These are phyloP conservation scores for Cyphellophora attinorum DNA, from an alignment of 2,329 filamentous ascomycete genomes.

Conservation along the genomic window DNA sequence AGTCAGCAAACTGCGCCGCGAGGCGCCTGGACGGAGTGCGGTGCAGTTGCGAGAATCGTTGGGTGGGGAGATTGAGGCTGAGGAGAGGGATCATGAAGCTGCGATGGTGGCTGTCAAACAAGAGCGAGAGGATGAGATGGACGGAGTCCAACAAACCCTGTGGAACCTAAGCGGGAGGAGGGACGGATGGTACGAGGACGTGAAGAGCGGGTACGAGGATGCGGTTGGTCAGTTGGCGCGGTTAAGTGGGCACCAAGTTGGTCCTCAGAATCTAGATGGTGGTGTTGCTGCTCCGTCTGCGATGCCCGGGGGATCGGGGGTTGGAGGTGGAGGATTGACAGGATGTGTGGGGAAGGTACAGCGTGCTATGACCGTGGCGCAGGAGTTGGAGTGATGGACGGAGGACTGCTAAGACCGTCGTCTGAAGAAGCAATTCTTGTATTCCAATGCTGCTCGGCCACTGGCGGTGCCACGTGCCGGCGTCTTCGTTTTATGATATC, in stretches of 20 bases:
- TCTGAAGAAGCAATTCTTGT: too few relatives aligned
- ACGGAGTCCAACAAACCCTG: not conserved
- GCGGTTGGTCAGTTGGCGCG: conserved; percentile 27
- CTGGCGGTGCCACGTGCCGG: too few relatives aligned
- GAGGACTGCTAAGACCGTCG: too few relatives aligned
- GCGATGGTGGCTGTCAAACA: conserved; percentile 4
- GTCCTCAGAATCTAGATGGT: too few relatives aligned
- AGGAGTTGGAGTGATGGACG: conserved; percentile 32
- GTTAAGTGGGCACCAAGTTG: conserved; percentile 32
- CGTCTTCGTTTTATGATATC: too few relatives aligned
- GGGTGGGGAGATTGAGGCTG: conserved; percentile 24
- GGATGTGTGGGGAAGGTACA: conserved; percentile 38
- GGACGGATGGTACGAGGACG: conserved; percentile 26
- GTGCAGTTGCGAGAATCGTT: conserved; percentile 27
- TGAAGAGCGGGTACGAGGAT: conserved; percentile 31
- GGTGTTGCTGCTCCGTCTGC: too few relatives aligned
- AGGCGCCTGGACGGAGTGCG: conserved; percentile 33
- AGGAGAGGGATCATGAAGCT: conserved; percentile 33
- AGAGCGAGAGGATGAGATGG: conserved; percentile 2
- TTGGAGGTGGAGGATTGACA: conserved; percentile 25
- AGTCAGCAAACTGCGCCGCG: conserved; percentile 35
- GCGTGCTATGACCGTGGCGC: conserved; percentile 36
- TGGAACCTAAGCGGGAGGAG: conserved; percentile 13
- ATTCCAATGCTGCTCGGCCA: too few relatives aligned
- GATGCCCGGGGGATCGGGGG: conserved; percentile 16